A percentile compares a stretch with the other conserved stretches of the same genome.
These are phyloP conservation scores for Scedosporium boydii DNA, from an alignment of 2,329 filamentous ascomycete species.

Conservation along the genomic window DNA sequence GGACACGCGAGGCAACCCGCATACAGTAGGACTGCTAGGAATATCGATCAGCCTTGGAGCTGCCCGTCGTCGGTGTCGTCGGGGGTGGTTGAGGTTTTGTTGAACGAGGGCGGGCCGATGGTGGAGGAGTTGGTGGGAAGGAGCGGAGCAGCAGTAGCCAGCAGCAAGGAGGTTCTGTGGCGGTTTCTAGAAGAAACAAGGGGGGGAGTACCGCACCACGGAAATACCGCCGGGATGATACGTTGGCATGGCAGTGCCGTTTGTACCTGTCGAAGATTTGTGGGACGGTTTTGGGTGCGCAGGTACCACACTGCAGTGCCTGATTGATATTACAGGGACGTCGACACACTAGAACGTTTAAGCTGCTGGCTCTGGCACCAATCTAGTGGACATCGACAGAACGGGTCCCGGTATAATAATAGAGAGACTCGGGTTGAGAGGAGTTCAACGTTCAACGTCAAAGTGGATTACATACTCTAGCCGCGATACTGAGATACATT, in stretches of 20 bases:
- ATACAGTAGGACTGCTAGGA: not conserved
- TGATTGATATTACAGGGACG: not conserved
- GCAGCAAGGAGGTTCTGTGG: not conserved
- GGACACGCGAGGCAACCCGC: not conserved
- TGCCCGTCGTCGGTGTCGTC: not conserved
- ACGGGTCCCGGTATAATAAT: too few relatives aligned
- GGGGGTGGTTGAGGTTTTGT: not conserved
- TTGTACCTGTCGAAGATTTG: not conserved
- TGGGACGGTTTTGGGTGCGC: not conserved
- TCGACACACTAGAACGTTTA: not conserved
- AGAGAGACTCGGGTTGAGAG: too few relatives aligned
- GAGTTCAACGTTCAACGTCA: not conserved
- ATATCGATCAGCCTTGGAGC: not conserved
- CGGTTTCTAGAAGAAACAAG: constrained; percentile 1
- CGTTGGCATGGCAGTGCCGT: not conserved
- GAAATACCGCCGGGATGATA: not conserved
- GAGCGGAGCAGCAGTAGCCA: not conserved
- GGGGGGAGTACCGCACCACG: not conserved
- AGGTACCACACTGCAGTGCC: not conserved
- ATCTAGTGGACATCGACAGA: not conserved
- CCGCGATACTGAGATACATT: too few relatives aligned
- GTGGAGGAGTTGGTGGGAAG: not conserved
- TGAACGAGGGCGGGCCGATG: not conserved
- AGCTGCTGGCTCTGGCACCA: not conserved
- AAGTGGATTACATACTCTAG: not conserved